Evolutionary conservation across 1,284 basidiomycete genomes (phyloP), one percentile per base, ranked within the genome.

Genomic region (Cutaneotrichosporon arboriforme): DNA sequence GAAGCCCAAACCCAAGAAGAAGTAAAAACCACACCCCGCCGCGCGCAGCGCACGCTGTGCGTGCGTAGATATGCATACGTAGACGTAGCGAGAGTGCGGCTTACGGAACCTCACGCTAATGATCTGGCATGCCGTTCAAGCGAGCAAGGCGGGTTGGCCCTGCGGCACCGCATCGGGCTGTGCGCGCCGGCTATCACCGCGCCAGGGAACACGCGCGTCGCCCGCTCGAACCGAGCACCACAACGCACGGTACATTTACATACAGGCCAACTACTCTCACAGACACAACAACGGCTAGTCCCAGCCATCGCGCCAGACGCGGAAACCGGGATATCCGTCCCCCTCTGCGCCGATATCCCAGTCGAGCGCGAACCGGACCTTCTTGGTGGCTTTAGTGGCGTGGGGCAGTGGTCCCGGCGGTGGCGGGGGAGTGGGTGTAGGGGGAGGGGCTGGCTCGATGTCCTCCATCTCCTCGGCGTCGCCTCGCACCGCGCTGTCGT

Each of bases 281-380:
- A 31, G 7, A 21, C 20, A 7, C 12, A 9, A 9, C 15, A 23
- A 10, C n/a, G n/a, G n/a, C 42, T 49, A 68, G 49, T 65, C 26
- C 26, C 26, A 64, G 8, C 34, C 54, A 47, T 70, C 68, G 35
- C 62, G 49, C 68, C 68, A 70, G 8, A 69, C 51, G 17, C 21
- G 52, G 50, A 70, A 70, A 0, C 66, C 67, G 3, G 60, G 40
- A 23, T 61, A 57, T 8, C 59, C 61, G 5, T 61, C 62, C 15
- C 55, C 49, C 34, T 33, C 33, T 31, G 31, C 43, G 21, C 43
- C 43, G 7, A 45, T 45, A 20, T 45, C 43, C 43, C 43, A 45
- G 13, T 50, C 57, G 36, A 63, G 64, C 46, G 18, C 45, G 39
- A 64, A 65, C 17, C 55, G 61, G 36, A 60, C 56, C 1, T 49